Base-by-base conservation (phyloP, 2,329 filamentous ascomycete genomes). In the Triangularia verruculosa region DNA sequence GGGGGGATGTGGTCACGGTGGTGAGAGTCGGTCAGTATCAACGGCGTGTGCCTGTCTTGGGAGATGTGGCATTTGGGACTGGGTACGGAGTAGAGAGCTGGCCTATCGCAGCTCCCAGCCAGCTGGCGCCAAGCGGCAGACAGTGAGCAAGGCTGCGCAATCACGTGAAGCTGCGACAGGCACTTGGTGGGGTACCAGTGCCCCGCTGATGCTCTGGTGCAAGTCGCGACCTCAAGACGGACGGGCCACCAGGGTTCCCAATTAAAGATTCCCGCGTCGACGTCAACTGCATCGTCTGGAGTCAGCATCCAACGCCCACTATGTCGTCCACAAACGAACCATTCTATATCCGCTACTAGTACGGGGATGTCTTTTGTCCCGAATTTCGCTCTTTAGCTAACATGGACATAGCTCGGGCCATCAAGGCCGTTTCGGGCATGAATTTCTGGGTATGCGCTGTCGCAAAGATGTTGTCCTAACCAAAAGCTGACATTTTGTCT, bases 261-360 rank as follows among this genome's bases (percentile, higher is more conserved):
- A 61, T 59, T 70, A 70, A 80, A 73, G 64, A 91, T 88, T 54
- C 51, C 51, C 51, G 51, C 51, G 51, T 54, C 17, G 22, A 27
- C 84, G 80, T 15, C 28, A 58, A 58, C 15, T 28, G 39, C 15
- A 22, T 47, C 2, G 39, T 47, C 20, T 17, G 39, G n/a, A 47
- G n/a, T 47, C 39, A 30, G 20, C 59, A 34, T 20, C 28, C 89
- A 70, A 81, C 84, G 78, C 56, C 61, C 68, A 70, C 72, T 65
- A 93, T 90, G 85, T 81, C 90, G 70, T 82, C 85, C 64, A 78
- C 83, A 71, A 90, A 85, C 77, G 93, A 97, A 72, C 89, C 90
- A 7, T 98, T 99, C 76, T 99, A 99, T 74, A 81, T 99, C 70
- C 89, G 95, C 73, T 99, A 99, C 83, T 99, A 99, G 94, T 97